These are phyloP conservation scores for Coniochaeta sp. DNA, from an alignment of 2,329 filamentous ascomycete species.

Conservation along the genomic window DNA sequence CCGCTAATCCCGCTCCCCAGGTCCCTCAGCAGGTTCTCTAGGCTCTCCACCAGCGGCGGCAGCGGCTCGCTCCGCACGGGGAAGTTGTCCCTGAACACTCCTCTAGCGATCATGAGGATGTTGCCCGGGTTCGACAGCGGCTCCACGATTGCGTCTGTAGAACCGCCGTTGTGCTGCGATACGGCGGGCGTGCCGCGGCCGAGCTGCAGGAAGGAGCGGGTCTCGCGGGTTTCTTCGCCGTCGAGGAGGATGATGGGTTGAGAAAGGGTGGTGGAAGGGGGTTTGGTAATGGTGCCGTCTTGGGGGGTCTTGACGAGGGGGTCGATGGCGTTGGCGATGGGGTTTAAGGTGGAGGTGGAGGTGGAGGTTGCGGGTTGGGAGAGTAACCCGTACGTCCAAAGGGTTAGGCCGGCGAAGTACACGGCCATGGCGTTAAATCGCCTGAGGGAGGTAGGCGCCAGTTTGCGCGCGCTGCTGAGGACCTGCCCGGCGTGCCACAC, in stretches of 20 bases:
- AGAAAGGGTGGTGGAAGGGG: too few species aligned
- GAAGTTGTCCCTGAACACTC: slow-evolving; percentile 18
- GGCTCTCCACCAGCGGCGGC: slow-evolving; percentile 22
- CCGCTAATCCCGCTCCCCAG: slow-evolving; percentile 14
- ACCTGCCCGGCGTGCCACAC: slow-evolving; percentile 22
- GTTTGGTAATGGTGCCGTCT: background rate
- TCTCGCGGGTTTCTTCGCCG: slow-evolving; percentile 17
- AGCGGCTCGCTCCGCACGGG: slow-evolving; percentile 18
- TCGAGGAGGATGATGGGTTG: slow-evolving; percentile 18
- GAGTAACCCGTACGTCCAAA: slow-evolving; percentile 19
- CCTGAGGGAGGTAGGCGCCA: slow-evolving; percentile 17
- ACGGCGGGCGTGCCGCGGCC: slow-evolving; percentile 15
- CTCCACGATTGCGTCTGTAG: slow-evolving; percentile 8
- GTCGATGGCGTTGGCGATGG: background rate
- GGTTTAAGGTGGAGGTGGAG: slow-evolving; percentile 6
- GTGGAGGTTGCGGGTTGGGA: too few species aligned
- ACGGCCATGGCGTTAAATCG: slow-evolving; percentile 20
- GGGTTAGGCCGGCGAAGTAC: slow-evolving; percentile 19
- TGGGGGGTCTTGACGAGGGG: background rate
- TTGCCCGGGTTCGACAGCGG: slow-evolving; percentile 15
- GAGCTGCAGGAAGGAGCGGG: slow-evolving; percentile 17
- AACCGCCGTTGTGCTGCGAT: background rate
- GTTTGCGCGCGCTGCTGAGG: slow-evolving; percentile 12
- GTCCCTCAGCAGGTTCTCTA: slow-evolving; percentile 17
- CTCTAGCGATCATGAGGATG: slow-evolving; percentile 14